Evolutionary conservation across 2,329 filamentous ascomycete species (phyloP), one percentile per base, ranked within the genome.

Genomic region (Mariannaea elegans): DNA sequence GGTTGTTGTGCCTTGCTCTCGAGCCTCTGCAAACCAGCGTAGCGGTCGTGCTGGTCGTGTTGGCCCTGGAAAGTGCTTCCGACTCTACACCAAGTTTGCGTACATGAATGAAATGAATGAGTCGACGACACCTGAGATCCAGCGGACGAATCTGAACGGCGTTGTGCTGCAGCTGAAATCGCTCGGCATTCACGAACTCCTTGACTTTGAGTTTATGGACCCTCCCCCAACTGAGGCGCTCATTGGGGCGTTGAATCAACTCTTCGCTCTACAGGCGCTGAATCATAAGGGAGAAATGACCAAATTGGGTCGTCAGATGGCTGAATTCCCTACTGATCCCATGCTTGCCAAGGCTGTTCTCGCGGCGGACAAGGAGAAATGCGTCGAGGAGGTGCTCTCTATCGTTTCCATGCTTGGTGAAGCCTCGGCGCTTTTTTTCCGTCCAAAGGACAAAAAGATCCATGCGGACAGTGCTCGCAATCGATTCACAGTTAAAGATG

Each of bases 151-250:
- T 65, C 83, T 99, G 10, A 94, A 91, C 68, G 85, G 88, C 18
- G 89, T 96, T 0, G 92, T 97, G 1, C 79, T 99, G 21, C 87
- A 94, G 62, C 81, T 99, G 8, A 97, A 97, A 72, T 92, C 91
- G 0, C 82, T 98, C 0, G 94, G 94, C 9, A 96, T 99, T 74
- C 93, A 97, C 72, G 91, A 98, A 69, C 82, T 99, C 0, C 85
- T 99, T 6, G 89, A 94, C 61, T 99, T 99, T 71, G 94, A 97
- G 73, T 98, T 97, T 69, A 93, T 98, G 88, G 94, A 98, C 68
- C 90, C 94, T 0, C 95, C 95, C 0, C 90, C 94, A 0, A 92
- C 93, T 0, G 93, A 97, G 71, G 92, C 93, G 1, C 86, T 99
- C 29, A 97, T 97, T 64, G 88, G 91, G 19, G 91, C 93, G 0